Base-by-base conservation (phyloP, 116 monocot genomes). In the Papilionanthe hybrid region DNA sequence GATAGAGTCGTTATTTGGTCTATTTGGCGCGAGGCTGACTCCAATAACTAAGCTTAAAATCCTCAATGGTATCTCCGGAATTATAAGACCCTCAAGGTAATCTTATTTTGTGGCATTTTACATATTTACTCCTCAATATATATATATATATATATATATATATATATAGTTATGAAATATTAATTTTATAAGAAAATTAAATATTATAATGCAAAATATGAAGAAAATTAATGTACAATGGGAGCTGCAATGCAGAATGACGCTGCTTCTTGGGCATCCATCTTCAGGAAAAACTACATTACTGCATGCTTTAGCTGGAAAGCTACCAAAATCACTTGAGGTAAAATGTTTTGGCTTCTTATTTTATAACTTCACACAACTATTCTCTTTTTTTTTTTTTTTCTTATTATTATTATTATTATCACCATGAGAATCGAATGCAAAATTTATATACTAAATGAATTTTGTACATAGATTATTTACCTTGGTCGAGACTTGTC, bases 61-160 rank as follows among this genome's bases (percentile, higher is more conserved):
- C 49, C 87, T 92, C 18, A 85, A 92, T 18, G 78, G 89, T 56
- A 78, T 55, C 0, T 88, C 89, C 3, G 91, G 97, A 22, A 88
- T 92, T 10, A 84, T 97, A 77, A 92, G 79, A 74, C 92, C 94
- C 4, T 89, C 86, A 42, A 93, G 93, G 91, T 92, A 41, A 47
- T 17, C 11, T 67, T 67, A 0, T 29, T 49, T 49, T 0, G 13
- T 49, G 13, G 11, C 13, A 11, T 12, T n/a, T 49, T 49, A 2
- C 49, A 49, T 9, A 49, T 37, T 2, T 37, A 37, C 37, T 3
- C 37, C 37, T 37, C 37, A 37, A 37, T 37, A 32, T 32, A 32
- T 32, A 32, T 1, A 32, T 32, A 32, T 1, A 32, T 32, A 32
- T 1, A 32, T 32, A 32, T 32, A 32, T 32, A 32, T 32, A 32